phyloP scores from a whole-genome alignment of 1,139 yeast genomes.

The Yamadazyma taylorii region DNA sequence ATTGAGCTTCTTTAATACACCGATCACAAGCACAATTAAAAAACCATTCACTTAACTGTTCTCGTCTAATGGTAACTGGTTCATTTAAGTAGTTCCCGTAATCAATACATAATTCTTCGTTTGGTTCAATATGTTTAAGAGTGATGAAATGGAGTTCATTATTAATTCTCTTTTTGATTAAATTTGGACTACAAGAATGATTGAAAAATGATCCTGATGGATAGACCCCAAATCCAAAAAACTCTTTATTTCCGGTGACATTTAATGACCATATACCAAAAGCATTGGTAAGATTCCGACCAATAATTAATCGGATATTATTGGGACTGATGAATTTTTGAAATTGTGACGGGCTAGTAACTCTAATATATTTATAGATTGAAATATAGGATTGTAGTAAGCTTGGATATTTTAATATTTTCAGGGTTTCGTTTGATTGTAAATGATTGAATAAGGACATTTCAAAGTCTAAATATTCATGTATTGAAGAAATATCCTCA shows the following conservation, averaged over 20 bases:
- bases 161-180: slow-evolving; percentile 28
- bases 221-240: slow-evolving; percentile 63
- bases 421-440: slow-evolving; percentile 57
- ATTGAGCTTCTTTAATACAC: slow-evolving; percentile 36
- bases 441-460: slow-evolving; percentile 39
- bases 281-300: slow-evolving; percentile 69
- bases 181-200: slow-evolving; percentile 61
- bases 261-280: slow-evolving; percentile 68
- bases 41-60: slow-evolving; percentile 56
- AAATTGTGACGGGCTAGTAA: slow-evolving; percentile 40
- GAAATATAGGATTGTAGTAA: slow-evolving; percentile 50
- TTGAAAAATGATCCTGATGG: slow-evolving; percentile 73
- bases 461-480: slow-evolving; percentile 21
- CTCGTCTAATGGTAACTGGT: slow-evolving; percentile 41
- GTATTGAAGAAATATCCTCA: slow-evolving; percentile 11
- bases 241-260: slow-evolving; percentile 50
- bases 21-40: slow-evolving; percentile 56
- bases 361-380: slow-evolving; percentile 51
- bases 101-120: slow-evolving; percentile 60
- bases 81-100: slow-evolving; percentile 56
- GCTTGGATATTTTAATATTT: slow-evolving; percentile 49
- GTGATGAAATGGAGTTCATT: slow-evolving; percentile 27
- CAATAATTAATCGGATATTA: slow-evolving; percentile 50
- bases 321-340: slow-evolving; percentile 39
- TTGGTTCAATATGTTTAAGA: slow-evolving; percentile 29